phyloP scores from a whole-genome alignment of 495 filamentous ascomycete genomes.

The Lasiosphaeria ovina region DNA sequence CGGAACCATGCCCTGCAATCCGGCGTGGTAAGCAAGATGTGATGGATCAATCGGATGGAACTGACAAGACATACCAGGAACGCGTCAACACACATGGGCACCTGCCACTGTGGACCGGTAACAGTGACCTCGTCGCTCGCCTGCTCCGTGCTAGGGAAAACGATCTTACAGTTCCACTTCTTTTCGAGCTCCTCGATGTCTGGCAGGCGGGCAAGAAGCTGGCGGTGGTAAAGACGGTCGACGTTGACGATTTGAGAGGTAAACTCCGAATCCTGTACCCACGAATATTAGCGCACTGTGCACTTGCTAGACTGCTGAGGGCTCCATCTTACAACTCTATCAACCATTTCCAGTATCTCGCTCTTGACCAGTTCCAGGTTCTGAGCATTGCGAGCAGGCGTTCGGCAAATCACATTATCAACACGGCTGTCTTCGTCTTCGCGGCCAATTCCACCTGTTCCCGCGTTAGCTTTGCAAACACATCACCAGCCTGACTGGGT shows the following conservation, averaged over 20 bases:
- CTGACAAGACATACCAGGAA: slow-evolving; percentile 63
- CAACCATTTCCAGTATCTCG: slow-evolving; percentile 99
- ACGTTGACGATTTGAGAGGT: slow-evolving; percentile 89
- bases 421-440: slow-evolving; percentile 98
- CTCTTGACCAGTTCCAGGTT: slow-evolving; percentile 96
- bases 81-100: slow-evolving; percentile 91
- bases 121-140: slow-evolving; percentile 95
- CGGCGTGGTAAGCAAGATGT: slow-evolving; percentile 27
- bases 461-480: slow-evolving; percentile 19
- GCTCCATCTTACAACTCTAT: slow-evolving; percentile 68
- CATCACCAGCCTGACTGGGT: background rate
- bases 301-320: background rate
- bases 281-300: background rate
- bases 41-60: background rate
- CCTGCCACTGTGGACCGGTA: slow-evolving; percentile 94
- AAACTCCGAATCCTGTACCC: slow-evolving; percentile 80
- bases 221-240: slow-evolving; percentile 91
- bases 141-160: slow-evolving; percentile 94
- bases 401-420: slow-evolving; percentile 98
- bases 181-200: slow-evolving; percentile 94
- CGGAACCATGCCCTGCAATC: slow-evolving; percentile 81
- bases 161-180: slow-evolving; percentile 98
- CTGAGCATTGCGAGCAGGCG: slow-evolving; percentile 93
- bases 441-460: slow-evolving; percentile 74
- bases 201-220: slow-evolving; percentile 78